These are phyloP conservation scores for Favolaschia claudopus DNA, from an alignment of 768 basidiomycete species.

Conservation along the genomic window DNA sequence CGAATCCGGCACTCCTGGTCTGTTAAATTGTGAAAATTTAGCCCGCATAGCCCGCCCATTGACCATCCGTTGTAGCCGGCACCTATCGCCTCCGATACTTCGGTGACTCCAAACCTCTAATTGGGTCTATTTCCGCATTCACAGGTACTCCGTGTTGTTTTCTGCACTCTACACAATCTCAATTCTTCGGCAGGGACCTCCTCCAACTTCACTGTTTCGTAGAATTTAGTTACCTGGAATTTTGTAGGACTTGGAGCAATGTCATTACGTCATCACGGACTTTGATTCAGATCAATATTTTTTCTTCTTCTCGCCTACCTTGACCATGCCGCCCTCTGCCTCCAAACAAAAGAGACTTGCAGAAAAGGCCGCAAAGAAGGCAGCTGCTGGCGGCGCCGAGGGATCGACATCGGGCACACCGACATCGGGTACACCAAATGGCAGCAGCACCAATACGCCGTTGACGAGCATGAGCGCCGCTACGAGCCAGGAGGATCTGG, in stretches of 20 bases:
- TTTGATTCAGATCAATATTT: conserved; percentile 7
- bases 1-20: conserved; percentile 47
- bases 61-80: conserved; percentile 51
- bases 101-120: conserved; percentile 56
- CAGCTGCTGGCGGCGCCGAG: conserved; percentile 52
- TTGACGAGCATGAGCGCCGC: conserved; percentile 84
- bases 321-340: conserved; percentile 78
- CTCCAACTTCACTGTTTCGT: conserved; percentile 50
- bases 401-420: conserved; percentile 65
- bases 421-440: conserved; percentile 69
- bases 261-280: no score
- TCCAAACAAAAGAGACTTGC: conserved; percentile 94
- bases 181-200: no score
- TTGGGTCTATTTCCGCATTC: conserved; percentile 52
- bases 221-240: no score
- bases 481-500: conserved; percentile 81
- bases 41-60: no score
- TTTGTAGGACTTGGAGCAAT: no score
- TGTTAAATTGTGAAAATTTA: conserved; percentile 14
- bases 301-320: conserved; percentile 16
- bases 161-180: no score
- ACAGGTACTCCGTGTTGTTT: conserved; percentile 38
- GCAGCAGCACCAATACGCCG: conserved; percentile 75
- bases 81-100: conserved; percentile 59
- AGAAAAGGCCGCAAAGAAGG: conserved; percentile 89